A percentile compares a stretch with the other conserved stretches of the same genome.
Evolutionary conservation across 495 filamentous ascomycete species (phyloP).

Genomic region (Xylaria acuta): DNA sequence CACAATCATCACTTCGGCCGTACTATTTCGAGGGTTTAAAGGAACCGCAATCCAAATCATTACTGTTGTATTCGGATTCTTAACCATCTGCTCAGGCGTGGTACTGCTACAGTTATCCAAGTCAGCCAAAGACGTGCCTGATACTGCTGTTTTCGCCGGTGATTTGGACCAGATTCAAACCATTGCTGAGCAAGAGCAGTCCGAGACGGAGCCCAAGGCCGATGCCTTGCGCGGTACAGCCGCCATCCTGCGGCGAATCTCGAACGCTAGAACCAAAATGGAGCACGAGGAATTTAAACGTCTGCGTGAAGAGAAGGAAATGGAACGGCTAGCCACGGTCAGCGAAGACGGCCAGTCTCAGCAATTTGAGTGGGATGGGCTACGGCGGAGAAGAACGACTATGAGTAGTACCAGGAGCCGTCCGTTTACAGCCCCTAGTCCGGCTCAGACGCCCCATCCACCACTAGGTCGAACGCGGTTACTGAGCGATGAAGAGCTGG

Average conservation of each 20-base stretch:
- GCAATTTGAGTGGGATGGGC: constrained; percentile 89
- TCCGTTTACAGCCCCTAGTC: constrained; percentile 43
- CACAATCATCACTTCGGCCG: constrained; percentile 90
- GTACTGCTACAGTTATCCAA: constrained; percentile 97
- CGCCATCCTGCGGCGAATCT: constrained; percentile 86
- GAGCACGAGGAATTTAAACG: constrained; percentile 82
- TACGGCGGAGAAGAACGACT: constrained; percentile 81
- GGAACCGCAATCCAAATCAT: constrained; percentile 79
- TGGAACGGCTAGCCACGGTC: constrained; percentile 75
- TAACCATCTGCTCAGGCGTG: constrained; percentile 95
- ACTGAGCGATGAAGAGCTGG: constrained; percentile 67
- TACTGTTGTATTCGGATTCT: constrained; percentile 91
- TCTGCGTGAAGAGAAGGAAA: constrained; percentile 75
- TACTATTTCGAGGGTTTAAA: constrained; percentile 94
- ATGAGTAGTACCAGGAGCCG: constrained; percentile 54
- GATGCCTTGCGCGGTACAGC: constrained; percentile 94
- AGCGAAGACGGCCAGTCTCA: constrained; percentile 62
- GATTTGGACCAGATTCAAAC: constrained; percentile 95
- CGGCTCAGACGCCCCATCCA: constrained; percentile 65
- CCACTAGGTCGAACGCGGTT: constrained; percentile 90
- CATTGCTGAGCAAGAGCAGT: constrained; percentile 91
- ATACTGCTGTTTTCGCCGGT: constrained; percentile 89
- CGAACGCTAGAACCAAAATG: constrained; percentile 73
- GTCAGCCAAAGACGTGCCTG: constrained; percentile 95
- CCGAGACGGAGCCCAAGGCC: constrained; percentile 93